These are phyloP conservation scores for Fusarium anguioides DNA, from an alignment of 2,329 filamentous ascomycete species.

Conservation along the genomic window DNA sequence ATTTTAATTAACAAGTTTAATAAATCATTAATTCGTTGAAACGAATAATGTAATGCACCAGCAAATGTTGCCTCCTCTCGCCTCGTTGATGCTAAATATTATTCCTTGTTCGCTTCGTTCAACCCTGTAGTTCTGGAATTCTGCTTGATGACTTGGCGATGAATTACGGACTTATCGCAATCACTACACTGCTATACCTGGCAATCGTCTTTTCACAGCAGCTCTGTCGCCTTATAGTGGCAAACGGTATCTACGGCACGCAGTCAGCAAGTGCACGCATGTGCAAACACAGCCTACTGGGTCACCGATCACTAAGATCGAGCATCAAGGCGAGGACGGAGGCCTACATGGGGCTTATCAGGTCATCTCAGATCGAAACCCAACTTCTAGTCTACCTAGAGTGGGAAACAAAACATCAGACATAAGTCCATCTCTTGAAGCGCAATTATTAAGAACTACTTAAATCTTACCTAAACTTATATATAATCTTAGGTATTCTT, in stretches of 20 bases:
- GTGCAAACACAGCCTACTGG: slow-evolving; percentile 2
- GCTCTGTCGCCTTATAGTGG: neutral
- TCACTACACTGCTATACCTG: neutral
- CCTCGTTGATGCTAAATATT: slow-evolving; percentile 9
- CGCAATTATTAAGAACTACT: too few species aligned
- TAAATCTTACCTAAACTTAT: too few species aligned
- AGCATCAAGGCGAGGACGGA: neutral
- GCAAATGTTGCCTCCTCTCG: slow-evolving; percentile 8
- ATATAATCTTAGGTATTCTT: too few species aligned
- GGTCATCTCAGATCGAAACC: slow-evolving; percentile 8
- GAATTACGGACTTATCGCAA: slow-evolving; percentile 3
- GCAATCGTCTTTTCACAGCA: neutral
- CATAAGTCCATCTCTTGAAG: too few species aligned
- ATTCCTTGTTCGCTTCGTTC: slow-evolving; percentile 1
- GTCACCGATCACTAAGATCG: neutral
- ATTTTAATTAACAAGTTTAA: neutral
- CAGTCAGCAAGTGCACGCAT: neutral
- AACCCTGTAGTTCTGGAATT: slow-evolving; percentile 14
- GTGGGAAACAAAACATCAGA: too few species aligned
- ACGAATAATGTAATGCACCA: slow-evolving; percentile 12
- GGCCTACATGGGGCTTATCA: slow-evolving; percentile 7
- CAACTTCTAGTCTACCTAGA: neutral
- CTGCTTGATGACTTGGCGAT: slow-evolving; percentile 5
- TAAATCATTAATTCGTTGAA: slow-evolving; percentile 5
- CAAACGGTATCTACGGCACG: slow-evolving; percentile 2